These are phyloP conservation scores for Ustilago trichophora DNA, from an alignment of 1,284 basidiomycete species.

Conservation along the genomic window DNA sequence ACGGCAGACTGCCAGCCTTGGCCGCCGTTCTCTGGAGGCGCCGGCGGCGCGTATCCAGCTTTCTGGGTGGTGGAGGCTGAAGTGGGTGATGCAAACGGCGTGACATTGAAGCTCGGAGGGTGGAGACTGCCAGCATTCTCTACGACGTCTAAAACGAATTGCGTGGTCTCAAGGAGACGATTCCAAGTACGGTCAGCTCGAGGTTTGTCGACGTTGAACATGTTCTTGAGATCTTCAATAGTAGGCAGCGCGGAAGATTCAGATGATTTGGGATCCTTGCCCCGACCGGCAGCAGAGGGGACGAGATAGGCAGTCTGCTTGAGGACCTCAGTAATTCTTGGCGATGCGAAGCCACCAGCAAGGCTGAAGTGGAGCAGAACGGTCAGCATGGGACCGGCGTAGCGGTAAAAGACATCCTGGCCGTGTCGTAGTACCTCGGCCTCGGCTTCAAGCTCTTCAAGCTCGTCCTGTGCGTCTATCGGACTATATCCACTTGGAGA, in stretches of 20 bases:
- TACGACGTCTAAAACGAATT: slow-evolving; percentile 71
- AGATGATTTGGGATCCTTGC: not conserved
- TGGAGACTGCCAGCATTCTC: slow-evolving; percentile 60
- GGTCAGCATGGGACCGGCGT: slow-evolving; percentile 68
- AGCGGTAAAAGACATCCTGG: slow-evolving; percentile 68
- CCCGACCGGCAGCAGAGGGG: slow-evolving; percentile 40
- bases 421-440: slow-evolving; percentile 47
- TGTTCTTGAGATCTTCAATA: slow-evolving; percentile 13
- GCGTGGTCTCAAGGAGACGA: slow-evolving; percentile 69
- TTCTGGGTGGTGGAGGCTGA: too few relatives aligned
- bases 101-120: slow-evolving; percentile 9
- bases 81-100: not conserved
- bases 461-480: slow-evolving; percentile 2
- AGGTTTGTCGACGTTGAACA: slow-evolving; percentile 27
- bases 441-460: slow-evolving; percentile 55
- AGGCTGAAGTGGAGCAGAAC: slow-evolving; percentile 69
- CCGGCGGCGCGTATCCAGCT: not conserved
- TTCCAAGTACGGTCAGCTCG: slow-evolving; percentile 66
- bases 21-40: slow-evolving; percentile 34
- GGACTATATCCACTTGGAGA: not conserved
- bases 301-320: slow-evolving; percentile 70
- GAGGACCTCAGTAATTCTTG: slow-evolving; percentile 69
- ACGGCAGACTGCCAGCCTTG: slow-evolving; percentile 69
- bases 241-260: slow-evolving; percentile 7
- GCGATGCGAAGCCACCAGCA: slow-evolving; percentile 61